phyloP scores from a whole-genome alignment of 208 protist species.

The Leishmania aethiopica region DNA sequence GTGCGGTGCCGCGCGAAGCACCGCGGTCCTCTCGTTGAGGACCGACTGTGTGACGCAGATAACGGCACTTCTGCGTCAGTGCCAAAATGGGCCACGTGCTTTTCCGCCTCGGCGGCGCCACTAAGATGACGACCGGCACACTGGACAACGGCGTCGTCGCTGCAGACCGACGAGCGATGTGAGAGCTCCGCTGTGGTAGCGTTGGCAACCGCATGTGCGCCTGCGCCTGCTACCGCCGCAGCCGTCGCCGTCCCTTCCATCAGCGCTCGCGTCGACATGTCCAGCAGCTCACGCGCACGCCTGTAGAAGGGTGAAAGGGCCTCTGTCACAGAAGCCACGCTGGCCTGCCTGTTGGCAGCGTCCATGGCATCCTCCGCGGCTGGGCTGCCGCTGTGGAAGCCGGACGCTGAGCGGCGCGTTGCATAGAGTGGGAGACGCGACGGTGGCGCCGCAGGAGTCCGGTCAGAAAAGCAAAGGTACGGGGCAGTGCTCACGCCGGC shows the following conservation, averaged over 20 bases:
- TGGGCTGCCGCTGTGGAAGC: background rate
- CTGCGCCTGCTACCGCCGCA: background rate
- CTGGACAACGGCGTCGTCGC: background rate
- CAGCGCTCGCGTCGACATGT: background rate
- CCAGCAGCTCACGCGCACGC: background rate
- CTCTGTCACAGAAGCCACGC: background rate
- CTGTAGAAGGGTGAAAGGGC: background rate
- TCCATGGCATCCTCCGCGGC: background rate
- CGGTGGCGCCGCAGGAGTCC: background rate
- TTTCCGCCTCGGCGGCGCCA: background rate
- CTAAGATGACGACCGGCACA: background rate
- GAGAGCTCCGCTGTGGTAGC: background rate
- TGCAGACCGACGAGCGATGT: background rate
- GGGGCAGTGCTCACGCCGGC: constrained; percentile 15
- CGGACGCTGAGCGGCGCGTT: background rate
- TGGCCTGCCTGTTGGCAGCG: background rate
- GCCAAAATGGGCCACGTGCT: background rate
- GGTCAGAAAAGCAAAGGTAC: background rate
- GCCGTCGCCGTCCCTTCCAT: background rate
- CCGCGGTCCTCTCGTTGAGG: background rate
- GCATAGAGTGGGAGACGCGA: background rate
- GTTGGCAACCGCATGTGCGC: background rate
- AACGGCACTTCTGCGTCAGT: background rate
- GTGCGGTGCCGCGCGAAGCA: constrained; percentile 15
- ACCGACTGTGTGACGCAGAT: background rate